Evolutionary conservation across 495 filamentous ascomycete genomes (phyloP).

Genomic region (Cenococcum geophilum): DNA sequence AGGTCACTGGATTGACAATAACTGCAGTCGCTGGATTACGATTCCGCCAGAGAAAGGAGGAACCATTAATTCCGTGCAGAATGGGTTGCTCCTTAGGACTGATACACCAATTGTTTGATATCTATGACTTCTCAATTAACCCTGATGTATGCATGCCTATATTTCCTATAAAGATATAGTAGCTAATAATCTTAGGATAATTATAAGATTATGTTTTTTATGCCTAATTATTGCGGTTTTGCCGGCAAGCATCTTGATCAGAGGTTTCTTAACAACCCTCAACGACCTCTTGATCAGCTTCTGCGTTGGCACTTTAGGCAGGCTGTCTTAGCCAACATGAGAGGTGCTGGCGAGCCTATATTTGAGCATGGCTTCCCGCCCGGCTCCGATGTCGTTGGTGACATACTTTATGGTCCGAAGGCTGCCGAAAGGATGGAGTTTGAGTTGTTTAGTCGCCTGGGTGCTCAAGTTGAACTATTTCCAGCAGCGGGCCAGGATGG

Average conservation of each 20-base stretch:
- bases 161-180: no score
- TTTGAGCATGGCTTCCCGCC: conserved; percentile 43
- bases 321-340: conserved; percentile 38
- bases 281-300: conserved; percentile 36
- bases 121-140: no score
- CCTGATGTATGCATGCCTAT: no score
- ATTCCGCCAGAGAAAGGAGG: conserved; percentile 15
- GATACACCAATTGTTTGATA: conserved; percentile 32
- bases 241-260: conserved; percentile 37
- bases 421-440: conserved; percentile 36
- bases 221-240: no score
- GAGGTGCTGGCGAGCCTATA: conserved; percentile 37
- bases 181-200: no score
- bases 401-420: conserved; percentile 37
- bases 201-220: no score
- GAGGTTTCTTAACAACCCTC: conserved; percentile 34
- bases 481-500: no score
- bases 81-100: conserved; percentile 34
- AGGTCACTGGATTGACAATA: conserved; percentile 29
- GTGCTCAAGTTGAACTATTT: background rate
- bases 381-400: conserved; percentile 38
- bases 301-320: conserved; percentile 44
- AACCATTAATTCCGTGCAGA: conserved; percentile 38
- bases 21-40: conserved; percentile 35
- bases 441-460: conserved; percentile 38